Base-by-base conservation (phyloP, 495 filamentous ascomycete species). In the Tirmania nivea region DNA sequence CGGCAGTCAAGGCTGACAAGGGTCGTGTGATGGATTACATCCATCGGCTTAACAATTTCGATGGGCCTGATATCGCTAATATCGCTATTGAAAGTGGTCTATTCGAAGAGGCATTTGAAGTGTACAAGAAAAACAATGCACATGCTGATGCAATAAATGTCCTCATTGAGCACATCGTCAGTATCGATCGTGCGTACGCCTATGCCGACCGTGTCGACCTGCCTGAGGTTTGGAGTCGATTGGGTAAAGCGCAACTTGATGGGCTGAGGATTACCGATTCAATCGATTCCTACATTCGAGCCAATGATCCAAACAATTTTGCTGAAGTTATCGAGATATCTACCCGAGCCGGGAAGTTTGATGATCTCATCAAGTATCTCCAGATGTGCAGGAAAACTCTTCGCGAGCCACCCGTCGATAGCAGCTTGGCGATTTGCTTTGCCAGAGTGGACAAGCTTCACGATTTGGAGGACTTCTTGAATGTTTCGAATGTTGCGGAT, bases 141-240 rank as follows among this genome's bases (percentile, higher is more conserved):
- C 84, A 93, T 68, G 70, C 77, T 52, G 81, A 82, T 20, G 92
- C 92, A 34, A 79, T 83, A 58, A 84, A 86, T 61, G 92, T 96
- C 19, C 80, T 99, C 14, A 84, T 99, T 47, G 90, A 99, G 64
- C 82, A 99, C 63, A 76, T 99, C 62, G 90, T 95, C 57, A 96
- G 92, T 73, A 96, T 99, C 64, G 92, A 99, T 65, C 82, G 92
- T 58, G 89, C 92, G 1, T 90, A 93, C 61, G 86, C 90, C 52
- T 99, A 89, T 63, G 92, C 90, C 20, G 92, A 99, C 64, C 86
- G 86, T 57, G 84, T 95, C 52, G 92, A 99, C 63, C 72, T 87
- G 48, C 83, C 92, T 8, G 86, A 94, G 61, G 92, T 99, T n/a
- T 99, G 92, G 92, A 96, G 90, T 73, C 84, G 80, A 72, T 86